Evolutionary conservation across 805 yeast genomes (phyloP).

Genomic region (Myxozyma melibiosi): DNA sequence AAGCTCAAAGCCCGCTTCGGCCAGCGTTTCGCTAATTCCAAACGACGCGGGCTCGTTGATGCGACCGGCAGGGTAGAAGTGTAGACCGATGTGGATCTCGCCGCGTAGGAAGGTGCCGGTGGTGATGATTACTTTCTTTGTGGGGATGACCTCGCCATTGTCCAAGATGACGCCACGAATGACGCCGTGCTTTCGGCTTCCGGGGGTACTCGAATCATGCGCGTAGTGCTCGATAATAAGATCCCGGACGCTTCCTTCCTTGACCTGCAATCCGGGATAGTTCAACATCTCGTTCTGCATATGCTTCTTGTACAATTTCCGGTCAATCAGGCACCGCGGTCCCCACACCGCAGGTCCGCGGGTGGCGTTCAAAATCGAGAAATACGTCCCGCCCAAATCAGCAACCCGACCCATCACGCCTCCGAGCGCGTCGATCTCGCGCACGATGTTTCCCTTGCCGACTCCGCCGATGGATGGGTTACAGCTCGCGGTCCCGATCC

Average conservation of each 20-base stretch:
- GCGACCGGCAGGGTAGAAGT: constrained; percentile 83
- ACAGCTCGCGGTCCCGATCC: constrained; percentile 93
- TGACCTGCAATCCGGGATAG: constrained; percentile 55
- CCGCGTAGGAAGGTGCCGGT: constrained; percentile 96
- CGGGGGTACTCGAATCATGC: not conserved
- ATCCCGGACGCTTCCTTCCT: constrained; percentile 83
- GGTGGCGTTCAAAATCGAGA: constrained; percentile 78
- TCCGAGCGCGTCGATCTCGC: constrained; percentile 95
- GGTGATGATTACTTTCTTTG: constrained; percentile 77
- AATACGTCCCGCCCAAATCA: constrained; percentile 91
- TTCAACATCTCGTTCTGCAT: constrained; percentile 70
- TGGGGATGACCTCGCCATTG: constrained; percentile 61
- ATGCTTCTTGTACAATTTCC: constrained; percentile 71
- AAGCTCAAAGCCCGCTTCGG: constrained; percentile 73
- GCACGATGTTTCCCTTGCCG: constrained; percentile 89
- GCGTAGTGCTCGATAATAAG: constrained; percentile 56
- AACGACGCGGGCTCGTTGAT: constrained; percentile 90
- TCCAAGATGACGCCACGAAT: constrained; percentile 73
- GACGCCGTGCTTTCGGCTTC: constrained; percentile 20
- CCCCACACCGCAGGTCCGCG: constrained; percentile 99
- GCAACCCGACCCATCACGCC: constrained; percentile 88
- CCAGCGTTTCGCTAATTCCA: constrained; percentile 80
- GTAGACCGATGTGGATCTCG: constrained; percentile 89
- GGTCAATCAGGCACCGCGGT: constrained; percentile 93
- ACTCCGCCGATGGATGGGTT: constrained; percentile 99